Evolutionary conservation across 257 asterid genomes (phyloP).

Genomic region (Voacanga thouarsii): DNA sequence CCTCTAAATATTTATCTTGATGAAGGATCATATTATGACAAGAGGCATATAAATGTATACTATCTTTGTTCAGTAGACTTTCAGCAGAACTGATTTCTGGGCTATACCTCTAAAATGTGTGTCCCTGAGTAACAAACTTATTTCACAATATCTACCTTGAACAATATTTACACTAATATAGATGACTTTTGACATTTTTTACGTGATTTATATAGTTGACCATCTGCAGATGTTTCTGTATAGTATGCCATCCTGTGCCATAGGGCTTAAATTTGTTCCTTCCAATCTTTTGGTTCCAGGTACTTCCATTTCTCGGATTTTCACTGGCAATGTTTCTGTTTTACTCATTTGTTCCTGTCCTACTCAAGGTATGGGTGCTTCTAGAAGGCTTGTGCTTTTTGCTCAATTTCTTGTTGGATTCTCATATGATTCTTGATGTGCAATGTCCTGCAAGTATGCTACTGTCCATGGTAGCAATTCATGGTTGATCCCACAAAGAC

Average conservation of each 20-base stretch:
- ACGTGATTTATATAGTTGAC: background rate
- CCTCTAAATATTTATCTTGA: background rate
- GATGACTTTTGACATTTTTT: background rate
- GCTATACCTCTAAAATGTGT: background rate
- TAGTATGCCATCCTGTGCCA: background rate
- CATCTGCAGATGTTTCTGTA: background rate
- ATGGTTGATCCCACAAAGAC: no score
- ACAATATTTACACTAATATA: background rate
- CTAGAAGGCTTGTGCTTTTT: background rate
- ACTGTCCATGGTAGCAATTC: no score
- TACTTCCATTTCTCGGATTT: constrained; percentile 81
- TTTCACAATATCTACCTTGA: background rate
- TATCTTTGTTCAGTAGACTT: background rate
- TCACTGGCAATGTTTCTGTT: constrained; percentile 82
- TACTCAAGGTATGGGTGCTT: constrained; percentile 56
- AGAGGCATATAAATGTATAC: background rate
- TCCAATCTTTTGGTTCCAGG: constrained; percentile 42
- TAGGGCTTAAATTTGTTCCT: constrained; percentile 12
- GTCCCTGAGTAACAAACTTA: background rate
- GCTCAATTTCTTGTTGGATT: background rate
- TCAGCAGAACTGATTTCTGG: background rate
- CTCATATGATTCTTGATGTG: background rate
- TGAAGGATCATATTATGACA: background rate
- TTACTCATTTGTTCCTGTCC: constrained; percentile 78
- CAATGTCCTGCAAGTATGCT: no score